Base-by-base conservation (phyloP, 495 filamentous ascomycete genomes). In the Cenococcum geophilum region DNA sequence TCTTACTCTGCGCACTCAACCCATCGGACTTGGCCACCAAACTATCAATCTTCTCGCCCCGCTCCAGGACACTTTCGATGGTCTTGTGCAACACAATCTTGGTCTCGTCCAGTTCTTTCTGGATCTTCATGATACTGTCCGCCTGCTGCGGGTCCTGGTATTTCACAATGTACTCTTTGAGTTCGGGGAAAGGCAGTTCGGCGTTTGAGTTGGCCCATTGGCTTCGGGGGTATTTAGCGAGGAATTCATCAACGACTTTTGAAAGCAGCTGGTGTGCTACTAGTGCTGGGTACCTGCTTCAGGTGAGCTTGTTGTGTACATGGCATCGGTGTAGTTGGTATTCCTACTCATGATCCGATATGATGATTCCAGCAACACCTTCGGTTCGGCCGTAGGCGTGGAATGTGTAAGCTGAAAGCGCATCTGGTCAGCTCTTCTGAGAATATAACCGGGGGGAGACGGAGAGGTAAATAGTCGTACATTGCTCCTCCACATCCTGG, bases 1-100 rank as follows among this genome's bases (percentile, higher is more conserved):
- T 90, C 82, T 96, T 97, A 73, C 89, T 93, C 80, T 92, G 87
- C 52, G 83, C 80, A 74, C 89, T 92, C 62, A 96, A 73, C 10
- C 87, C 89, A 64, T 92, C 88, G 69, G 87, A 91, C 83, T 96
- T 96, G 58, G 83, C 82, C 42, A 96, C 90, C 65, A 96, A 74
- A 64, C 85, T 86, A 73, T 95, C 91, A 61, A 96, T 89, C 82
- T 95, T 95, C 81, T 93, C 89, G 34, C 87, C 87, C 40, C 91
- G 80, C 76, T 95, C 88, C 68, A 96, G 75, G 57, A 95, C 89
- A 69, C 82, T 85, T 76, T 93, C 88, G 67, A 95, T 92, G n/a
- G 90, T 93, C 83, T 96, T 95, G 76, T 96, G 91, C 60, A 98
- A 81, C 48, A 95, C 86, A 71, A 96, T 93, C 84, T 97, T 98